Evolutionary conservation across 1,139 yeast species (phyloP), one percentile per base, ranked within the genome.

Genomic region (Magnusiomyces ingens): DNA sequence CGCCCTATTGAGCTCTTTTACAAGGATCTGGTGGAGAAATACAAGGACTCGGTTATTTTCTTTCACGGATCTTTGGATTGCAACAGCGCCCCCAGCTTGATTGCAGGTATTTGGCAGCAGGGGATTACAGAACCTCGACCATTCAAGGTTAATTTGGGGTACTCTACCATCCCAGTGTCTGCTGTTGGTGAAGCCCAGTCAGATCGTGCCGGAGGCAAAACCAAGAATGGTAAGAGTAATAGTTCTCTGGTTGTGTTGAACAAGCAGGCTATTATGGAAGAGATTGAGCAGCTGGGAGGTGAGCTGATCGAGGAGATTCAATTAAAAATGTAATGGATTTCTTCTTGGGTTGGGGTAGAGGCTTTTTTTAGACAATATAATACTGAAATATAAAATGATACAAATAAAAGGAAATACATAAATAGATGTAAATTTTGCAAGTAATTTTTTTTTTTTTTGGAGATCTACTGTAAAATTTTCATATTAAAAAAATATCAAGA

Each of bases 71-170:
- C 59, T 5, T 49, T 59, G 36, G 59, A 60, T 44, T 58, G 57
- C 49, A 52, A 54, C 43, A 49, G 36, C 50, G 57, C 54, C 12
- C 50, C 73, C 48, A 81, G 79, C 61, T 81, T 84, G 8, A 78
- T 91, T 55, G 80, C 91, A 21, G 98, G 96, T 1, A 72, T 91
- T 52, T 84, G 93, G 73, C 81, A 85, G 55, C 95, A 96, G 2
- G 73, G 78, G 8, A 72, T 79, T 21, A 65, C 77, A 57, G 71
- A 76, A 49, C 72, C 74, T 47, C 74, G 75, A 56, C 81, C 79
- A 70, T 90, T 90, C 71, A 84, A 84, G 64, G 95, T 86, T 29
- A 88, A 85, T 61, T 71, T 86, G 59, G 95, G 91, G 26, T 84
- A 81, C 62, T 85, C 89, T 60, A 78, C 84, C 50, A 78, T 78